Percentiles rank a stretch among this genome's conserved stretches.
phyloP scores from a whole-genome alignment of 345 rosid species.

The Punica granatum region DNA sequence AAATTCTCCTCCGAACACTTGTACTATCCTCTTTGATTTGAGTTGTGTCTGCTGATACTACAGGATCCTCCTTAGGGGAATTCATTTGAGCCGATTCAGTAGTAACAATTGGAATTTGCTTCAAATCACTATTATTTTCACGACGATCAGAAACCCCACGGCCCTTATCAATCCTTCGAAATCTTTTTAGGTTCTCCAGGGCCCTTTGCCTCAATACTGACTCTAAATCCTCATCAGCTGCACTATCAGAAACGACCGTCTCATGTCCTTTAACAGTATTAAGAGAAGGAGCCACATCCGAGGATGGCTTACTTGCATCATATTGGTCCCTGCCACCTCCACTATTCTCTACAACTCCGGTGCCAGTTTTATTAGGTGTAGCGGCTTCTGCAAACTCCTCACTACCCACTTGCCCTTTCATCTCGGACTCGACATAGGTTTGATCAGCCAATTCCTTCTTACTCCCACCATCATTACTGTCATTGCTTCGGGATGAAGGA shows the following conservation, averaged over 20 bases:
- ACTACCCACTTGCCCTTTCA: constrained; percentile 16
- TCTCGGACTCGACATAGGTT: constrained; percentile 16
- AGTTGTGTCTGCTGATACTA: constrained; percentile 8
- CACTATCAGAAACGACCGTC: constrained; percentile 18
- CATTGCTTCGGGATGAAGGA: constrained; percentile 46
- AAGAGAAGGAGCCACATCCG: constrained; percentile 15
- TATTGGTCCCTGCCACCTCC: not conserved
- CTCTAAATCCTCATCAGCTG: constrained; percentile 47
- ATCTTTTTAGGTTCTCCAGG: constrained; percentile 61
- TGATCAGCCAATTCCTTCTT: constrained; percentile 22
- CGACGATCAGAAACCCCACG: constrained; percentile 6
- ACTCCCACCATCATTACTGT: constrained; percentile 31
- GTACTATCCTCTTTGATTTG: constrained; percentile 5
- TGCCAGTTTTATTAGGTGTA: constrained; percentile 14
- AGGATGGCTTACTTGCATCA: constrained; percentile 15
- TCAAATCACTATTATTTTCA: constrained; percentile 17
- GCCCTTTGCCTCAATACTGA: constrained; percentile 61
- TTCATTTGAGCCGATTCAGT: constrained; percentile 17
- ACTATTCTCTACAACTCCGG: constrained; percentile 10
- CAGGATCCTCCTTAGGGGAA: constrained; percentile 10
- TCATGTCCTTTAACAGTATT: constrained; percentile 17
- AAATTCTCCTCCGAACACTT: constrained; percentile 14
- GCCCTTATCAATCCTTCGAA: constrained; percentile 33
- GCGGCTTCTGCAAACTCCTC: constrained; percentile 26
- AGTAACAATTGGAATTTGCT: constrained; percentile 14